Evolutionary conservation across 148 eudicot species (phyloP).

Genomic region (Chenopodium formosanum): DNA sequence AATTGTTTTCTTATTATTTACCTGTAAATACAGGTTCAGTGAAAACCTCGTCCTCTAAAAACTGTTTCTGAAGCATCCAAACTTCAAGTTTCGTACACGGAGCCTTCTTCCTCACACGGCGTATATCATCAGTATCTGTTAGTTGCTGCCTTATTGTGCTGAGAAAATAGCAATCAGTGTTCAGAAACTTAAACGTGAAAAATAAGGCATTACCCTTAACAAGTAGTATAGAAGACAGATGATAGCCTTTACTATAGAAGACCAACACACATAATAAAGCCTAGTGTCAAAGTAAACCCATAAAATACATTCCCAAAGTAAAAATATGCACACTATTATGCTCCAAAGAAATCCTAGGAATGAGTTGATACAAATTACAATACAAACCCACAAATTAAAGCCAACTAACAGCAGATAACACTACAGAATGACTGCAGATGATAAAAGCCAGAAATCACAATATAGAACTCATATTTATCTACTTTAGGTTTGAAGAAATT

Average conservation of each 20-base stretch:
- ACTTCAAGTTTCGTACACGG: slow-evolving; percentile 88
- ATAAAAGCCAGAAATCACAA: too few species aligned
- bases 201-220: neutral
- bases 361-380: neutral
- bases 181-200: slow-evolving; percentile 9
- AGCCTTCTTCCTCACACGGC: slow-evolving; percentile 91
- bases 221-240: neutral
- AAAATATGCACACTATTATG: neutral
- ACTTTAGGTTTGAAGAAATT: neutral
- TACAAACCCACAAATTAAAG: neutral
- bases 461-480: too few species aligned
- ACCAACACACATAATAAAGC: neutral
- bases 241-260: neutral
- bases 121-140: slow-evolving; percentile 76
- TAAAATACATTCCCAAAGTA: neutral
- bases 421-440: too few species aligned
- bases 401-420: neutral
- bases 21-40: slow-evolving; percentile 70
- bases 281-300: neutral
- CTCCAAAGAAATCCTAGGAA: neutral
- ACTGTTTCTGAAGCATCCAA: slow-evolving; percentile 70
- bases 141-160: slow-evolving; percentile 88
- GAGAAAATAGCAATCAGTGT: slow-evolving; percentile 10
- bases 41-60: slow-evolving; percentile 72
- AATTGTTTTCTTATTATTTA: slow-evolving; percentile 25